Evolutionary conservation across 1,139 yeast genomes (phyloP).

Genomic region (Blastobotrys persicus): DNA sequence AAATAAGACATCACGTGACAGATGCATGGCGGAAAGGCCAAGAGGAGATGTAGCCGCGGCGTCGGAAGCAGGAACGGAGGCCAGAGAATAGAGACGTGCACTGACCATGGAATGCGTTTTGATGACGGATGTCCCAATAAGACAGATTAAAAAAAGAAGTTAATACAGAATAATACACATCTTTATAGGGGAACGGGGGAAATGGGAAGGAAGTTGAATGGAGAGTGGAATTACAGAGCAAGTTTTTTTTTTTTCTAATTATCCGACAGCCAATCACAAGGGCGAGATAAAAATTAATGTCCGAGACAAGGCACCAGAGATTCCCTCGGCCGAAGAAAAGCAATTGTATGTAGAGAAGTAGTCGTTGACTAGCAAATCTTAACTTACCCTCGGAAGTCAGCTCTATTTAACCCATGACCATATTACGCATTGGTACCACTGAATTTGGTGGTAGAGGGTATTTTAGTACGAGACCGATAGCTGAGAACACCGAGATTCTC

Average conservation of each 20-base stretch:
- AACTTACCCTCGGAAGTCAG: too few relatives aligned
- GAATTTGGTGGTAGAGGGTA: constrained; percentile 61
- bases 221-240: not conserved
- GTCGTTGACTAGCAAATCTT: too few relatives aligned
- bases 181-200: not conserved
- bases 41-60: not conserved
- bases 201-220: constrained; percentile 2
- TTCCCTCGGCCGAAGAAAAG: not conserved
- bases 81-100: not conserved
- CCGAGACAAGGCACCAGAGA: constrained; percentile 4
- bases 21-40: not conserved
- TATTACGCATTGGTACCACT: constrained; percentile 21
- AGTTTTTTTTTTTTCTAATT: not conserved
- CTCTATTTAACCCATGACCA: not conserved
- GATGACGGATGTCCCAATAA: too few relatives aligned
- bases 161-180: not conserved
- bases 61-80: constrained; percentile 6
- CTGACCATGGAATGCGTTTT: too few relatives aligned
- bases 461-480: constrained; percentile 42
- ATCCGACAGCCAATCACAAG: not conserved
- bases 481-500: constrained; percentile 43
- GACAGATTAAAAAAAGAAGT: not conserved
- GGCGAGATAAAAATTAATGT: not conserved
- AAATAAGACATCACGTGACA: not conserved
- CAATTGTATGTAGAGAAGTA: not conserved